Base-by-base conservation (phyloP, 805 yeast species). In the Zygosaccharomyces lentus region DNA sequence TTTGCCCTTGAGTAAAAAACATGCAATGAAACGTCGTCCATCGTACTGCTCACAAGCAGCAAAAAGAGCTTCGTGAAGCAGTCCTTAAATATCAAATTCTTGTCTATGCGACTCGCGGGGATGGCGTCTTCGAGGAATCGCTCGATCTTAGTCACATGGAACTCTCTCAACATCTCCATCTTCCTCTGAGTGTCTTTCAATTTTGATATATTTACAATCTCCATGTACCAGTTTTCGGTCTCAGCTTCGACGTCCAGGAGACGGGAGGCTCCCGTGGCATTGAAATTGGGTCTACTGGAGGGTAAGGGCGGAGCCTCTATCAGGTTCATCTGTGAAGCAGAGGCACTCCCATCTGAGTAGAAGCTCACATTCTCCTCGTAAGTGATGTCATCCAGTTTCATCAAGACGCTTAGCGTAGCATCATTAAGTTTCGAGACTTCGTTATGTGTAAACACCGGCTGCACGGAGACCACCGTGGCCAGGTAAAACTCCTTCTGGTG, bases 361-460 rank as follows among this genome's bases (percentile, higher is more conserved):
- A 43, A 57, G 9, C 70, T 58, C 24, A 64, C 62, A 8, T 67
- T 36, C 9, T 54, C 59, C n/a, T 52, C 50, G 25, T 52, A 51
- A 27, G 55, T 51, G 15, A 60, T 54, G 34, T 61, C 65, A 45
- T 63, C 59, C 16, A 64, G 43, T 40, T 62, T 56, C 43, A 56
- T 50, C n/a, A 64, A 41, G 2, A 65, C 52, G 16, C 55, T 48
- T 19, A 61, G 51, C 1, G 61, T 74, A 41, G 81, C 68, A 63
- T 93, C 99, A 61, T 89, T 84, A 56, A 93, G 73, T 53, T 81
- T 82, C 37, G 93, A 84, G 42, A 91, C 84, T 57, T 87, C 91
- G 52, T 85, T 84, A 51, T 95, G 79, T 59, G 93, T 95, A 69
- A 93, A 93, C 9, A 91, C 95, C 0, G 99, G 98, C 66, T 93